Evolutionary conservation across 805 yeast genomes (phyloP).

Genomic region (Candida tammaniensis): DNA sequence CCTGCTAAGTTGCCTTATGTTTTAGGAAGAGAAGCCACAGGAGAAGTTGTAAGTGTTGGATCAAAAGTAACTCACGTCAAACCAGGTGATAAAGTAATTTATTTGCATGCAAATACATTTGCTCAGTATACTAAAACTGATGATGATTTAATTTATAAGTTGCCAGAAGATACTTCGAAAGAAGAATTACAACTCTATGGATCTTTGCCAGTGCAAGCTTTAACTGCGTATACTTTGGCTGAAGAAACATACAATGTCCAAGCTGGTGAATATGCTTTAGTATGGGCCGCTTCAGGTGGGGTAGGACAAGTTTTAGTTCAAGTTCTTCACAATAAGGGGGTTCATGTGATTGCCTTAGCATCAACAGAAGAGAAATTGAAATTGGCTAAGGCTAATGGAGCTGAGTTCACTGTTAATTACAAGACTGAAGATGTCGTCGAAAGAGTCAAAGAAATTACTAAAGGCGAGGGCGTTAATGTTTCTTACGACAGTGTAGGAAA

Average conservation of each 20-base stretch:
- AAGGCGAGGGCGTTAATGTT: constrained; percentile 65
- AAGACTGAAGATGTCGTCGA: constrained; percentile 53
- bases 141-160: constrained; percentile 39
- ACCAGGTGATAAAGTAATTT: constrained; percentile 73
- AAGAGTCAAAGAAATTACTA: constrained; percentile 57
- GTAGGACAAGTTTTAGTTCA: constrained; percentile 76
- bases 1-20: constrained; percentile 57
- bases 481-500: constrained; percentile 77
- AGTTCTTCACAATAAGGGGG: constrained; percentile 61
- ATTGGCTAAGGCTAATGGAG: constrained; percentile 68
- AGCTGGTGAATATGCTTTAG: constrained; percentile 67
- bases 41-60: constrained; percentile 67
- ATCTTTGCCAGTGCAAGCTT: constrained; percentile 64
- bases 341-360: constrained; percentile 80
- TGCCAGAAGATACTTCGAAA: constrained; percentile 49
- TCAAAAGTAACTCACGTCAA: constrained; percentile 48
- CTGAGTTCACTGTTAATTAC: constrained; percentile 64
- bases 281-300: constrained; percentile 97
- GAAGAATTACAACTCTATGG: constrained; percentile 55
- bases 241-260: constrained; percentile 65
- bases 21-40: constrained; percentile 74
- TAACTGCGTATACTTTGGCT: constrained; percentile 75
- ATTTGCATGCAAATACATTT: constrained; percentile 50
- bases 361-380: constrained; percentile 71
- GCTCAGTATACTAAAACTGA: constrained; percentile 67